Base-by-base conservation (phyloP, 23 red algal species). In the Gracilaria vermiculophylla region DNA sequence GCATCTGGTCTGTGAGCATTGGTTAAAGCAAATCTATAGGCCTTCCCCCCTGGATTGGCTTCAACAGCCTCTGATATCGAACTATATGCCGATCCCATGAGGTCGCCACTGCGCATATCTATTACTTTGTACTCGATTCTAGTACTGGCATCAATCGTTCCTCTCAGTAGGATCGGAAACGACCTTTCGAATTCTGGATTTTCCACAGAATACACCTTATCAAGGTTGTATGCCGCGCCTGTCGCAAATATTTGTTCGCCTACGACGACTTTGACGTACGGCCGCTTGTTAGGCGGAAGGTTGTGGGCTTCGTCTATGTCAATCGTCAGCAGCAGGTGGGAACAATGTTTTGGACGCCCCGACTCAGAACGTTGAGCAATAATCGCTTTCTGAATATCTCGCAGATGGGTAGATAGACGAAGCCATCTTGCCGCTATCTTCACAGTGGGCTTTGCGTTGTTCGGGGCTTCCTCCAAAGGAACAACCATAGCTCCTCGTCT, bases 291-390 rank as follows among this genome's bases (percentile, higher is more conserved):
- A 20, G 66, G 40, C 17, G 84, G 84, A 15, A 88, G 56, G n/a
- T 88, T 88, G 20, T 88, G 51, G 1, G 84, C 84, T 76, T 88
- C 84, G 37, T 88, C 69, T 16, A 88, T 47, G n/a, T 88, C 84
- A 21, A 88, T 51, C 21, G 84, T 88, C 13, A 88, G 39, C 40
- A 88, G 53, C n/a, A 88, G 54, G 33, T 55, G 42, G 62, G 70
- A 78, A 52, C 84, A 88, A 39, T 76, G 25, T 34, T 58, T 76
- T 20, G 66, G 66, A 35, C 69, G 66, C 20, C 45, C 54, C 53
- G 28, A 60, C 16, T 60, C 66, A 43, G 53, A 29, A 17, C 84
- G 84, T 19, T 77, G 84, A 4, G 42, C 58, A 14, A 88, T 62
- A 31, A 88, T 61, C n/a, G 84, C 84, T 11, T 78, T 44, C 24